Conservation (phyloP, 2,329 filamentous ascomycete species). For the Diaporthe ampelina region DNA sequence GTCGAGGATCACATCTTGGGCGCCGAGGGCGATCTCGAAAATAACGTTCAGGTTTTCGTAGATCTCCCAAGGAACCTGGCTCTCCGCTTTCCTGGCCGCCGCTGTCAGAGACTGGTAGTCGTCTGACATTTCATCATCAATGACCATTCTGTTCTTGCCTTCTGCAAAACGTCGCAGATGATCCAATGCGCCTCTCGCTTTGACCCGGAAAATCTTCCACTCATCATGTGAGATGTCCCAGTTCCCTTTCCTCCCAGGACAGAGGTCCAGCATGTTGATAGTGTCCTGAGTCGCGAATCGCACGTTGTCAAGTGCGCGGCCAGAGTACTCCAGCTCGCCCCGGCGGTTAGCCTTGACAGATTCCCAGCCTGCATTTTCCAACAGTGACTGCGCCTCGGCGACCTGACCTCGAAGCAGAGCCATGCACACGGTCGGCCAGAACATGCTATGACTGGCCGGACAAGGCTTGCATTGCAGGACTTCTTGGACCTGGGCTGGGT, state of each 20-base stretch:
- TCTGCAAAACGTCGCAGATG: slow-evolving; percentile 85
- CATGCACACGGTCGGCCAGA: slow-evolving; percentile 88
- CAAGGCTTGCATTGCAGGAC: slow-evolving; percentile 77
- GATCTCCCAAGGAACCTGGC: slow-evolving; percentile 88
- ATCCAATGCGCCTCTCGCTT: slow-evolving; percentile 76
- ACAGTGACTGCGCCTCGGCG: slow-evolving; percentile 72
- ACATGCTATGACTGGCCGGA: slow-evolving; percentile 81
- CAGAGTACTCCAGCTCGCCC: slow-evolving; percentile 77
- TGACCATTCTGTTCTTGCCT: slow-evolving; percentile 65
- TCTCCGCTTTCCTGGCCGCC: slow-evolving; percentile 82
- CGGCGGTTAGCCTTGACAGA: slow-evolving; percentile 78
- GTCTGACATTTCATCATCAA: slow-evolving; percentile 45
- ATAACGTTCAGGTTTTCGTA: slow-evolving; percentile 87
- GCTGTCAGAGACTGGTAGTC: slow-evolving; percentile 71
- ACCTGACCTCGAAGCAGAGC: slow-evolving; percentile 83
- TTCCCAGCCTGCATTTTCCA: slow-evolving; percentile 84
- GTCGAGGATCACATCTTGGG: slow-evolving; percentile 80
- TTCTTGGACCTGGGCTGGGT: slow-evolving; percentile 75
- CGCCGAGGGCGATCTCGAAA: slow-evolving; percentile 85
- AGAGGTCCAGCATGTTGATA: slow-evolving; percentile 78
- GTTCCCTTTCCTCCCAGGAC: slow-evolving; percentile 77
- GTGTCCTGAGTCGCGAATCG: slow-evolving; percentile 79
- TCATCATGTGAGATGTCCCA: slow-evolving; percentile 88
- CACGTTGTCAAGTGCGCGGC: slow-evolving; percentile 82
- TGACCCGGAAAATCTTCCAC: slow-evolving; percentile 87